phyloP scores from a whole-genome alignment of 169 alveolate genomes.

The Plasmodium fragile region DNA sequence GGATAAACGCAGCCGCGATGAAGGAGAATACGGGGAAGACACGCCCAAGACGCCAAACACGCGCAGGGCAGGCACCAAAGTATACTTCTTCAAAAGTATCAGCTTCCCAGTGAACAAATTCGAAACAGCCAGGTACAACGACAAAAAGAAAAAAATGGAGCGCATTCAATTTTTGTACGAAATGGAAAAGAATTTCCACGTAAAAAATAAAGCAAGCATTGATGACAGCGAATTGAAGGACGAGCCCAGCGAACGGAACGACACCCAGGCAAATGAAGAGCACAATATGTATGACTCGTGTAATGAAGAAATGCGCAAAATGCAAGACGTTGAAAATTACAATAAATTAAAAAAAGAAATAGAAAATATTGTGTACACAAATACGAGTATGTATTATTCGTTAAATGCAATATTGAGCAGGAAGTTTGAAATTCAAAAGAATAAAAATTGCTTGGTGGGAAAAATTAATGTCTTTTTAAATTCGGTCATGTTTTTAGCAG shows the following conservation, averaged over 20 bases:
- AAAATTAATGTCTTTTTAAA: constrained; percentile 49
- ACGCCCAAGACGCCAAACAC: too few relatives aligned
- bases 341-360: constrained; percentile 67
- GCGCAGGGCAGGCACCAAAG: not conserved
- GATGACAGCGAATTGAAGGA: not conserved
- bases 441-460: constrained; percentile 51
- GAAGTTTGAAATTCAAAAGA: constrained; percentile 66
- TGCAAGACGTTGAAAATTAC: constrained; percentile 39
- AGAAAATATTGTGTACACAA: constrained; percentile 68
- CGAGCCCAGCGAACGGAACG: not conserved
- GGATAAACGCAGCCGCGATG: not conserved
- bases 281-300: not conserved
- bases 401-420: constrained; percentile 58
- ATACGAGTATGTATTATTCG: constrained; percentile 72
- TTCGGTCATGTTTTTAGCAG: constrained; percentile 65
- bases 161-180: not conserved
- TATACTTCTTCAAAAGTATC: constrained; percentile 6
- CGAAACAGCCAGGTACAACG: not conserved
- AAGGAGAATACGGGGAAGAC: not conserved
- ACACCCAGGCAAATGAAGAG: not conserved
- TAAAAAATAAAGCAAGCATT: not conserved
- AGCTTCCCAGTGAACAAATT: constrained; percentile 18
- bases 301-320: not conserved
- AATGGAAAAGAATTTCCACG: constrained; percentile 12
- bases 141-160: constrained; percentile 14